These are phyloP conservation scores for Fusarium dlaminii DNA, from an alignment of 2,329 filamentous ascomycete genomes.

Conservation along the genomic window DNA sequence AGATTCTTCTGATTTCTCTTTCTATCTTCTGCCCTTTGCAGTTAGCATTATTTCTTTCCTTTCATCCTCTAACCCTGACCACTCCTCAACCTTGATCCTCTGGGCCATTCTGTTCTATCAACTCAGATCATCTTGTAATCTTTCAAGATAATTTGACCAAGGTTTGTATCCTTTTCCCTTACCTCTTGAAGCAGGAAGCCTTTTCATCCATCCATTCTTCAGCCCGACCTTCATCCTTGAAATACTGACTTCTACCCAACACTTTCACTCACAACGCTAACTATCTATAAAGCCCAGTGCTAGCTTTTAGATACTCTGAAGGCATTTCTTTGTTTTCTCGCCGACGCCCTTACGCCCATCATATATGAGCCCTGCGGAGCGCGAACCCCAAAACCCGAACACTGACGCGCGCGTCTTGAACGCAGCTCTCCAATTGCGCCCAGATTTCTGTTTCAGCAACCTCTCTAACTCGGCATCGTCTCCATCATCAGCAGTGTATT, in stretches of 20 bases:
- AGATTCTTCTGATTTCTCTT: neutral
- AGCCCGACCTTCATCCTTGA: neutral
- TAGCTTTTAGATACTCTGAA: neutral
- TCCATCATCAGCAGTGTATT: neutral
- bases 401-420: neutral
- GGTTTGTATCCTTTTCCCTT: neutral
- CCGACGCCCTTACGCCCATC: neutral
- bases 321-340: neutral
- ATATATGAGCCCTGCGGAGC: neutral
- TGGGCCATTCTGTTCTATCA: neutral
- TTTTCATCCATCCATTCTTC: neutral
- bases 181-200: neutral
- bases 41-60: neutral
- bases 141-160: neutral
- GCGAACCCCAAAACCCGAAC: neutral
- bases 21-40: neutral
- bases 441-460: neutral
- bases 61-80: neutral
- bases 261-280: neutral
- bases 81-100: neutral
- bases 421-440: neutral
- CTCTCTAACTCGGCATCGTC: neutral
- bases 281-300: neutral
- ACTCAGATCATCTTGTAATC: neutral
- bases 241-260: neutral